Evolutionary conservation across 306 rosid genomes (phyloP), one percentile per base, ranked within the genome.

Genomic region (barrel medic (Medicago truncatula)): DNA sequence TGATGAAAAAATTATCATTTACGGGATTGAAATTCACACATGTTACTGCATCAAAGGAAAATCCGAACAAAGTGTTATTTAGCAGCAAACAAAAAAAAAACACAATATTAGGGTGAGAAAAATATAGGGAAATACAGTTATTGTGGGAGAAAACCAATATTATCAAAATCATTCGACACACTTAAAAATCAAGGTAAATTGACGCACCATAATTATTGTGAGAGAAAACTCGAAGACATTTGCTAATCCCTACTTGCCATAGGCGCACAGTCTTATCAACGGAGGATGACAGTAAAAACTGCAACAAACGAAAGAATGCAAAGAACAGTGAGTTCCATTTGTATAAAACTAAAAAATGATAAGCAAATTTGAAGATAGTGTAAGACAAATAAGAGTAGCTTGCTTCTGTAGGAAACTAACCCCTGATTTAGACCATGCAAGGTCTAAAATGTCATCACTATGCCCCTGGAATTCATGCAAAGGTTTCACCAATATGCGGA

Each of bases 271-370:
- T 93, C 80, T 86, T 91, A 79, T 93, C 98, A 38, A 85, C 81
- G 3, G 97, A 93, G 43, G 98, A 93, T 70, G 98, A 93, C 40
- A 93, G 81, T 63, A 93, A 85, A 88, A 86, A 83, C 98, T 93
- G 93, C 84, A 62, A 66, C 28, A 28, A 58, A 69, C 9, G 20
- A 52, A 56, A 76, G 31, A 47, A 38, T 6, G 18, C 53, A 70
- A 49, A 70, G 2, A 49, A 20, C 69, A 67, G 66, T 40, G 76
- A 76, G 76, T 50, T 78, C 58, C 67, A 78, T 74, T 70, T 7
- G 64, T 65, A 44, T 25, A 67, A 71, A 74, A 52, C 31, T 38
- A 65, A 41, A 41, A 65, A 41, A 70, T 15, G 36, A 44, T 46
- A 28, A 41, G 64, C n/a, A 67, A 59, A 67, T 12, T 9, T 43